These are phyloP conservation scores for Endocalyx cinctus DNA, from an alignment of 2,329 filamentous ascomycete species.

Conservation along the genomic window DNA sequence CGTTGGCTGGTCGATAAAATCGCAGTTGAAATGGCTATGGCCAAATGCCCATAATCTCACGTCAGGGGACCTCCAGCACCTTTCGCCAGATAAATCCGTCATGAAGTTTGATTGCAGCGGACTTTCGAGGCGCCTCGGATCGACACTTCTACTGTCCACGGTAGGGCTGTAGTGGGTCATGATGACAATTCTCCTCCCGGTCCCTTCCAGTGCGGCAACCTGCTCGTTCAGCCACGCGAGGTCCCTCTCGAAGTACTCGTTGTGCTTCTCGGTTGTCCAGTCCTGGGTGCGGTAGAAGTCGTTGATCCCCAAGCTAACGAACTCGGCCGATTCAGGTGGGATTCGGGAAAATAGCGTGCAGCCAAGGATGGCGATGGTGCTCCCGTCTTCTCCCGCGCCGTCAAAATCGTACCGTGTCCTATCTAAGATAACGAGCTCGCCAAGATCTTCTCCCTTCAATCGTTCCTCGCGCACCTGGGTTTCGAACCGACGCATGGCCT, in stretches of 20 bases:
- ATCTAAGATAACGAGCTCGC: constrained; percentile 37
- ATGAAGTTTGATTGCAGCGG: constrained; percentile 29
- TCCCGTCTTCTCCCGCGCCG: constrained; percentile 25
- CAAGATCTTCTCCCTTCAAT: constrained; percentile 14
- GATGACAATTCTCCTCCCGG: constrained; percentile 28
- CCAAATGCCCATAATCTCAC: constrained; percentile 45
- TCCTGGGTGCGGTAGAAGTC: constrained; percentile 46
- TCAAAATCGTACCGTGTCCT: constrained; percentile 24
- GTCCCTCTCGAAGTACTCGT: constrained; percentile 32
- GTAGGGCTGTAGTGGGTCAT: constrained; percentile 41
- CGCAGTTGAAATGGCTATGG: constrained; percentile 45
- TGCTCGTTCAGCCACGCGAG: constrained; percentile 38
- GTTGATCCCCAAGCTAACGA: constrained; percentile 40
- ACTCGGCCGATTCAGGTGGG: constrained; percentile 27
- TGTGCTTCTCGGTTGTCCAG: constrained; percentile 36
- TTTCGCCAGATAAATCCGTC: constrained; percentile 32
- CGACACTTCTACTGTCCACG: constrained; percentile 23
- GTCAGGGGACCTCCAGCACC: constrained; percentile 28
- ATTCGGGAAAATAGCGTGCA: constrained; percentile 48
- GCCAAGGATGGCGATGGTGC: constrained; percentile 34
- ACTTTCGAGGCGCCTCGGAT: constrained; percentile 30
- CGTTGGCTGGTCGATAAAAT: constrained; percentile 29
- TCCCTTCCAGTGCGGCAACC: constrained; percentile 21
- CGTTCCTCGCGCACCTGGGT: constrained; percentile 16
- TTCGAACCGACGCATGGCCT: constrained; percentile 28